Base-by-base conservation (phyloP, 2,329 filamentous ascomycete genomes). In the Fusarium anguioides region DNA sequence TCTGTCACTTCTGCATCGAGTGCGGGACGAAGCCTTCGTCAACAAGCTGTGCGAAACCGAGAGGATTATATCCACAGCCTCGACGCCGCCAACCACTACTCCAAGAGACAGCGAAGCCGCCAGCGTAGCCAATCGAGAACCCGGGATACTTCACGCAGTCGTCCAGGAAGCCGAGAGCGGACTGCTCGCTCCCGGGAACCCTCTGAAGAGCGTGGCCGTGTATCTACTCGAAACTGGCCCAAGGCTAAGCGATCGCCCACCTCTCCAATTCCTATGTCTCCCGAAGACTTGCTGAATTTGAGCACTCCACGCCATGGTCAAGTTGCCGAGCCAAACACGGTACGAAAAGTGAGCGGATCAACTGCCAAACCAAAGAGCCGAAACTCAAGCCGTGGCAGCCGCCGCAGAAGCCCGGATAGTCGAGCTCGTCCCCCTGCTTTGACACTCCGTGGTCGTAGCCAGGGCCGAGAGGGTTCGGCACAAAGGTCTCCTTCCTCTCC, bases 201-300 rank as follows among this genome's bases (percentile, higher is more conserved):
- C 12, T 93, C 92, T 0, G 87, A 90, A 67, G 90, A 91, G 39
- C 88, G 92, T 57, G 92, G 91, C 20, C 86, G 92, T 64, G 85
- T 84, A 23, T 81, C 85, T 14, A 84, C 86, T 41, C 86, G 90
- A 21, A 90, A 89, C 66, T 93, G 84, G 57, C 80, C 91, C 64
- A 91, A 89, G 74, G 87, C 91, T 18, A 97, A 97, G 79, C 86
- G 92, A 21, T 97, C 95, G 2, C 95, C 95, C 1, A 96, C 93
- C 3, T 97, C 95, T 0, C 95, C 95, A 0, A 86, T 97, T 3
- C 93, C 94, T 5, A 97, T 97, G 94, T 97, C 94, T 5, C 94
- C 94, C 0, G 93, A 97, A 71, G 94, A 97, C 72, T 76, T 92
- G 60, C 87, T 88, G 73, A 89, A 86, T 69, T 78, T 91, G 47